Base-by-base conservation (phyloP, 176 grass and related monocot species). In the Oryza longistaminata region DNA sequence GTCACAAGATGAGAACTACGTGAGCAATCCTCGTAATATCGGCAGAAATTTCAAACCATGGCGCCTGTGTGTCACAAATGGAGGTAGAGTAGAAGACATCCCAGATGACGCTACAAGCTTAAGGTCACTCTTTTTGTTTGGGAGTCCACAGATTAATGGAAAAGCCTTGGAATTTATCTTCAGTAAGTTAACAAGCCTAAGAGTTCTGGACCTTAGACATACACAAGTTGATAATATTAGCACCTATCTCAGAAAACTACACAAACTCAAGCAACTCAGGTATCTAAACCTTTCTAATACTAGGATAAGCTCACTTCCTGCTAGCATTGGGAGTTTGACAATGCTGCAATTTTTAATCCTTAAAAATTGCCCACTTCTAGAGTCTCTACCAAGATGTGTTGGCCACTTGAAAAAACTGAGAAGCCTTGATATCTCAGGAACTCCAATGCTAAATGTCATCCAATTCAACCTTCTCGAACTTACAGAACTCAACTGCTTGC, bases 261-360 rank as follows among this genome's bases (percentile, higher is more conserved):
- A 14, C 33, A 34, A 34, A 34, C 33, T 34, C 33, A 34, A 34
- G 37, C 76, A 66, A 24, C 76, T 79, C 8, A 79, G 76, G 37
- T 79, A 79, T 15, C 76, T 67, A 29, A 79, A 79, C 62, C 76
- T 79, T 46, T 66, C 76, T 60, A 26, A 27, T 39, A 79, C 76
- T 13, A 19, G 37, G 12, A 66, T 79, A 27, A 17, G 0, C 9
- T 2, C 14, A 31, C 35, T 66, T 66, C 76, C 76, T 19, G 5
- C 2, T 7, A 22, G 65, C 22, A 24, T 79, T 0, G 5, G 22
- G 39, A 26, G 46, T 19, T 40, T 79, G 0, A 39, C 43, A 40
- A 15, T 66, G 61, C 76, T 79, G n/a, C 76, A 29, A 11, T 79
- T 31, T 39, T 79, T 79, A 35, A 79, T 66, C 61, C 60, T 79